A percentile compares a stretch with the other conserved stretches of the same genome.
Conservation (phyloP, 2,329 filamentous ascomycete genomes). For the Bipolaris bicolor region DNA sequence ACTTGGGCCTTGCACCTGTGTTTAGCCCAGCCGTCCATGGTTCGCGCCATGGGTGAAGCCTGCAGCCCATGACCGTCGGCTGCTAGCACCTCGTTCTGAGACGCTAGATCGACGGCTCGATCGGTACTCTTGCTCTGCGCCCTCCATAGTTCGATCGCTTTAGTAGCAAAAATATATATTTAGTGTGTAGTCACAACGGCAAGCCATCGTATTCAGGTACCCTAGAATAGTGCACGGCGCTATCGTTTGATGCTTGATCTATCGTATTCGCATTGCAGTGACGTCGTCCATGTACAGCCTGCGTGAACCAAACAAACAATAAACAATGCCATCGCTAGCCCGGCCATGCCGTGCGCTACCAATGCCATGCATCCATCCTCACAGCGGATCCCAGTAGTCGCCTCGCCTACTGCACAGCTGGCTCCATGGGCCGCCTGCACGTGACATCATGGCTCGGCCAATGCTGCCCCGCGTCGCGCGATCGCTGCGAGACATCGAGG, state of each 20-base stretch:
- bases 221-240: slow-evolving; percentile 6
- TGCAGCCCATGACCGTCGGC: not conserved
- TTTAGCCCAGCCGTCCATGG: not conserved
- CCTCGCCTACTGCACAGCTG: not conserved
- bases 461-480: slow-evolving; percentile 28
- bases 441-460: slow-evolving; percentile 13
- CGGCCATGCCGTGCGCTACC: not conserved
- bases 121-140: no score
- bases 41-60: not conserved
- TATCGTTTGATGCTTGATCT: slow-evolving; percentile 1
- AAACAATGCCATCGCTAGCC: not conserved
- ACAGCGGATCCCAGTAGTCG: not conserved
- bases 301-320: slow-evolving; percentile 3
- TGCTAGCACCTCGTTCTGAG: not conserved
- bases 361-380: not conserved
- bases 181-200: not conserved
- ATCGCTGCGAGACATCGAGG: slow-evolving; percentile 4
- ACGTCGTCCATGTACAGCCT: slow-evolving; percentile 9
- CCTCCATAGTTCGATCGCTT: slow-evolving; percentile 1
- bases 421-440: not conserved
- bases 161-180: slow-evolving; percentile 1
- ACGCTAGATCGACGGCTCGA: slow-evolving; percentile 1
- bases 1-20: not conserved
- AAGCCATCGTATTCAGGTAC: slow-evolving; percentile 2
- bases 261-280: slow-evolving; percentile 10